These are phyloP conservation scores for Elsinoe batatas DNA, from an alignment of 2,329 filamentous ascomycete species.

Conservation along the genomic window DNA sequence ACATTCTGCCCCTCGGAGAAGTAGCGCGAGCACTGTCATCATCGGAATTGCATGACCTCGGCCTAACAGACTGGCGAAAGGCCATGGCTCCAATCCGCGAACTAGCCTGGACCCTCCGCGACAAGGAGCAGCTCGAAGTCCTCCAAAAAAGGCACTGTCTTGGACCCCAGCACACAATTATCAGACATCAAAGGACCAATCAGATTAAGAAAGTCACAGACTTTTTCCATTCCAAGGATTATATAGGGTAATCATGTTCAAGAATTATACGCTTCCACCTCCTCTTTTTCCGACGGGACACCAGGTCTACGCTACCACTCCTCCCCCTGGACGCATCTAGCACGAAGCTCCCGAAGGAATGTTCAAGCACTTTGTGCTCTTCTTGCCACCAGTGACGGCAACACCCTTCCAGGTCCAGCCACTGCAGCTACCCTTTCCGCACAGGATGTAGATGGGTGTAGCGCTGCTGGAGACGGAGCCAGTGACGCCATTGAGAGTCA, in stretches of 20 bases:
- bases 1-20: conserved; percentile 47
- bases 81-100: conserved; percentile 37
- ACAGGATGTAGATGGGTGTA: conserved; percentile 43
- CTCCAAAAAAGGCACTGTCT: conserved; percentile 39
- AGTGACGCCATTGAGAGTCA: conserved; percentile 36
- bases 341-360: conserved; percentile 30
- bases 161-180: conserved; percentile 25
- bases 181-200: conserved; percentile 39
- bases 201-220: conserved; percentile 25
- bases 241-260: not conserved
- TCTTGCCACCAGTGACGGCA: conserved; percentile 43
- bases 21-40: conserved; percentile 37
- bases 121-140: conserved; percentile 36
- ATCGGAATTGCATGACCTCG: conserved; percentile 29
- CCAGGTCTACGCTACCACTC: not conserved
- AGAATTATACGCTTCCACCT: not conserved
- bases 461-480: conserved; percentile 34
- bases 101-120: conserved; percentile 34
- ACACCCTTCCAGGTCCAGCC: conserved; percentile 46
- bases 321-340: conserved; percentile 13
- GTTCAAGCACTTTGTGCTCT: conserved; percentile 32
- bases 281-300: not conserved
- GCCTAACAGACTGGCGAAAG: conserved; percentile 34
- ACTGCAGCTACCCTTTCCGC: conserved; percentile 42
- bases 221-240: not conserved